These are phyloP conservation scores for Teunomyces kruisii DNA, from an alignment of 805 yeast genomes.

Conservation along the genomic window DNA sequence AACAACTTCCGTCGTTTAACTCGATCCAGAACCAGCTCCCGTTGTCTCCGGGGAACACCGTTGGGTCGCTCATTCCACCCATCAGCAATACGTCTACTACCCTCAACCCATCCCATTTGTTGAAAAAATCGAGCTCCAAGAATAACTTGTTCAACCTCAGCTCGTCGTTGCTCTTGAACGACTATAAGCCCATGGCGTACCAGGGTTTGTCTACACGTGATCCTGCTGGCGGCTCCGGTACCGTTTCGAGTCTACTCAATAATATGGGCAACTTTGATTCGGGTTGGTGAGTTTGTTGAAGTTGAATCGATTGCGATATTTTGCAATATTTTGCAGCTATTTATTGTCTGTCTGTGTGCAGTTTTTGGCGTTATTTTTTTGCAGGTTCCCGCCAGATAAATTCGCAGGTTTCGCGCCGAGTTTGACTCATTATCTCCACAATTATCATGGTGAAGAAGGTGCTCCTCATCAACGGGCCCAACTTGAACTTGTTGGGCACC, in stretches of 20 bases:
- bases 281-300: slow-evolving; percentile 17
- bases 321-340: slow-evolving; percentile 1
- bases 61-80: slow-evolving; percentile 14
- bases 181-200: neutral
- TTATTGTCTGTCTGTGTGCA: too few relatives aligned
- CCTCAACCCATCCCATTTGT: slow-evolving; percentile 26
- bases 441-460: slow-evolving; percentile 42
- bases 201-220: neutral
- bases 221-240: slow-evolving; percentile 6
- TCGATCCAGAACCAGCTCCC: slow-evolving; percentile 36
- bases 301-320: too few relatives aligned
- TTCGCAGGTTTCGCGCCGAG: too few relatives aligned
- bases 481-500: slow-evolving; percentile 47
- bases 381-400: too few relatives aligned
- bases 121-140: slow-evolving; percentile 13
- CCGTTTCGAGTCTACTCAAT: slow-evolving; percentile 8
- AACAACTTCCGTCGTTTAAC: slow-evolving; percentile 37
- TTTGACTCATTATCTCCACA: neutral
- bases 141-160: neutral
- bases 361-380: too few relatives aligned
- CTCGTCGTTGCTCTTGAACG: neutral
- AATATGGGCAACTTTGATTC: slow-evolving; percentile 13
- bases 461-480: slow-evolving; percentile 50
- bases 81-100: slow-evolving; percentile 14
- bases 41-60: slow-evolving; percentile 19